Conservation (phyloP, 352 stramenopile genomes). For the Phytophthora syringae region DNA sequence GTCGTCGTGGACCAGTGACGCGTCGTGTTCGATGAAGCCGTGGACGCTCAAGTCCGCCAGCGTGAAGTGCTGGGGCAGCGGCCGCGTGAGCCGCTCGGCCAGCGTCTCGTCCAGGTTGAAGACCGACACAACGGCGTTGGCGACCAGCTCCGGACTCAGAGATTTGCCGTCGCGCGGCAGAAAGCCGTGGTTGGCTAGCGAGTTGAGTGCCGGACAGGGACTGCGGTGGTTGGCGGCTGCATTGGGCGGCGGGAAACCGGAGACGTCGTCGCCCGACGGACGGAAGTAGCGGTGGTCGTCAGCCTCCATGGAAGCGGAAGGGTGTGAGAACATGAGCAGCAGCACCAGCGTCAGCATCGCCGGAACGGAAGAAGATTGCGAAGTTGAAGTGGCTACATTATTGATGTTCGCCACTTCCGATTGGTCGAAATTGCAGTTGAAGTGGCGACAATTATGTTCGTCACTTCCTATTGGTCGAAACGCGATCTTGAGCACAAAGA, state of each 20-base stretch:
- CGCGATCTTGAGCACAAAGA: neutral
- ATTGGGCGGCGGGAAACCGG: slow-evolving; percentile 51
- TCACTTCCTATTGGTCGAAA: neutral
- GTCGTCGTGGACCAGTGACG: slow-evolving; percentile 79
- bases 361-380: neutral
- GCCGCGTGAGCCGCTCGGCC: slow-evolving; percentile 37
- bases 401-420: too few species aligned
- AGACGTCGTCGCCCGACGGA: slow-evolving; percentile 42
- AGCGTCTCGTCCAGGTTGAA: slow-evolving; percentile 55
- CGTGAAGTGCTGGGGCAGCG: slow-evolving; percentile 47
- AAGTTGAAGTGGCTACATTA: slow-evolving; percentile 1
- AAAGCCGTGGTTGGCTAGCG: slow-evolving; percentile 74
- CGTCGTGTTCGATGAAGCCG: slow-evolving; percentile 58
- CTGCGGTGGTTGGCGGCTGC: slow-evolving; percentile 50
- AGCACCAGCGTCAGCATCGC: neutral
- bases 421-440: too few species aligned
- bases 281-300: slow-evolving; percentile 50
- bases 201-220: slow-evolving; percentile 73
- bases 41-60: slow-evolving; percentile 65
- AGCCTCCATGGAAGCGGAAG: neutral
- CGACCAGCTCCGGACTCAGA: slow-evolving; percentile 48
- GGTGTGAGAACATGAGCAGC: slow-evolving; percentile 19
- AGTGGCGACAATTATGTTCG: too few species aligned
- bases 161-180: slow-evolving; percentile 68
- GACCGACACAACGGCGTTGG: slow-evolving; percentile 47